phyloP scores from a whole-genome alignment of 805 yeast species.

The Pichia pseudocactophila region DNA sequence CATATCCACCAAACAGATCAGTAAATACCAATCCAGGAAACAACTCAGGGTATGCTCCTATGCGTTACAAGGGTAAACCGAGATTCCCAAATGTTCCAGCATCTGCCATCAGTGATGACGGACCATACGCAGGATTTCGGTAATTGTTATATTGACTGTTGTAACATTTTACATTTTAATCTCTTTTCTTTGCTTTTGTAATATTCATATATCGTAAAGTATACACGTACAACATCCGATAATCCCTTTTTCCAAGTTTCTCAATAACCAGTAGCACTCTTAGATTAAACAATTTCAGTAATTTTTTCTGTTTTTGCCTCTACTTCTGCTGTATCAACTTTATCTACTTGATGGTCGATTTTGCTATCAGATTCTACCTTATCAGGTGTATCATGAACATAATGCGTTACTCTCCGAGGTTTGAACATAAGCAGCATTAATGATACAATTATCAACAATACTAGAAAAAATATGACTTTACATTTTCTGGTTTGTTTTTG shows the following conservation, averaged over 20 bases:
- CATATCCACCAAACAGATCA: no score
- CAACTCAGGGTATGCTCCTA: conserved; percentile 10
- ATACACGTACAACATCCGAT: not conserved
- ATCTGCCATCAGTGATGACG: conserved; percentile 25
- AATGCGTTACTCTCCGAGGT: conserved; percentile 34
- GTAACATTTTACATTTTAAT: not conserved
- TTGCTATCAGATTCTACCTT: not conserved
- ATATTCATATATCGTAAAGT: not conserved
- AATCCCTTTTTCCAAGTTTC: not conserved
- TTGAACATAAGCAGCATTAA: conserved; percentile 63
- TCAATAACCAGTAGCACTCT: no score
- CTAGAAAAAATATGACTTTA: conserved; percentile 67
- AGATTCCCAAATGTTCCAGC: conserved; percentile 14
- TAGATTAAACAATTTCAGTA: no score
- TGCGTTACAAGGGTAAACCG: conserved; percentile 14
- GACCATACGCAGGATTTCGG: conserved; percentile 33
- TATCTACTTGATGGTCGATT: no score
- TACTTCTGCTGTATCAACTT: not conserved
- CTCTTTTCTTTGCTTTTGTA: not conserved
- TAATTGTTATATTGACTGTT: conserved; percentile 1
- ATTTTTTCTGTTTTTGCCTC: no score
- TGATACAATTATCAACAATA: conserved; percentile 62
- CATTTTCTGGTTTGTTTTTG: conserved; percentile 89
- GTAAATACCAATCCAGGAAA: conserved; percentile 5
- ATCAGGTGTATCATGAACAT: conserved; percentile 17